Base-by-base conservation (phyloP, 2,329 filamentous ascomycete genomes). In the Talaromyces funiculosus region DNA sequence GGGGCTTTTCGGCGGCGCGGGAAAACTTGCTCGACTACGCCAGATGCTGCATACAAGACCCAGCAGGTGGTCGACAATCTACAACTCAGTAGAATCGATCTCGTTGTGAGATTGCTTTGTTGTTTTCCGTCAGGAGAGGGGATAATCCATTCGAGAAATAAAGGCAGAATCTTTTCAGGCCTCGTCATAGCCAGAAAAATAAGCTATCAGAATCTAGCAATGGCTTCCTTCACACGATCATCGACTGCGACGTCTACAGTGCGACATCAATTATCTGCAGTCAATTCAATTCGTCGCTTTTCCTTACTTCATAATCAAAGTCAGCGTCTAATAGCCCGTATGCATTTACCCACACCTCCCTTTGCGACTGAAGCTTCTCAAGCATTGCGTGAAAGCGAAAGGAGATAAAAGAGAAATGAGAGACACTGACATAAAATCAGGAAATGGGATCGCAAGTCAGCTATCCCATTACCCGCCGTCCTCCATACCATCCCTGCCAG, bases 221-320 rank as follows among this genome's bases (percentile, higher is more conserved):
- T 62, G 60, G 56, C 60, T 56, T 59, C 59, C 58, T 22, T 58
- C 37, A 61, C 56, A 57, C 54, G 56, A 43, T 70, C 69, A 53
- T 65, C 69, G 56, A 66, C 72, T 64, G 66, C 69, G 58, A 67
- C 66, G 47, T 70, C 73, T 59, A 68, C 69, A 53, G 66, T 72
- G 66, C 73, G 72, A 66, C 74, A 67, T 62, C 73, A 74, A 67
- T 69, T 67, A 55, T 68, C 69, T 33, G 61, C 64, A 35, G 63
- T 74, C 54, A 66, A 62, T 56, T 62, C 65, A 42, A 60, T 65
- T 58, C 47, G 54, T 22, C 68, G 66, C 43, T 67, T 67, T 64
- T 65, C 69, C 61, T 67, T 67, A 64, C 69, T 67, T 53, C 65
- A 59, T 8, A 59, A 31, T n/a, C 45, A 59, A 35, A 51, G 18